Evolutionary conservation across 2,329 filamentous ascomycete species (phyloP).

Genomic region (Cercospora sp.): DNA sequence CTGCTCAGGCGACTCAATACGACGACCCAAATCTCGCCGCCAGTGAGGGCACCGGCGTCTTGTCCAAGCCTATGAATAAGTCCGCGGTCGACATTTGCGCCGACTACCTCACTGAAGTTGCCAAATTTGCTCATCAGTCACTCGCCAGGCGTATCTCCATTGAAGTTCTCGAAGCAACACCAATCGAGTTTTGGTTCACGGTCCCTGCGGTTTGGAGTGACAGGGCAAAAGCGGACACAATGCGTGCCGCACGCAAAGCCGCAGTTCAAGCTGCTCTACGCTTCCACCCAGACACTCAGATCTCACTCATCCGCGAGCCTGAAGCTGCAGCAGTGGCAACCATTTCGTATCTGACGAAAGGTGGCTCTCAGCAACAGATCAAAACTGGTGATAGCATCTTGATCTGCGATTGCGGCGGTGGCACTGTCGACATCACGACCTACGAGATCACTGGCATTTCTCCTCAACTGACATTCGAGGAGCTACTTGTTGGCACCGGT

Average conservation of each 20-base stretch:
- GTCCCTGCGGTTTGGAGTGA: constrained; percentile 81
- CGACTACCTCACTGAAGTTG: constrained; percentile 16
- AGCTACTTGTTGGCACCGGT: constrained; percentile 16
- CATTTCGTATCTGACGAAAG: not conserved
- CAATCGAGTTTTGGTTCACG: constrained; percentile 74
- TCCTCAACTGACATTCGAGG: constrained; percentile 14
- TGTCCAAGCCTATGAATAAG: constrained; percentile 6
- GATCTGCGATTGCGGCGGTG: constrained; percentile 22
- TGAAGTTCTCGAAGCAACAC: constrained; percentile 52
- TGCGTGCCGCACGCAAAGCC: constrained; percentile 70
- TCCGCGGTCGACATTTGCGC: constrained; percentile 16
- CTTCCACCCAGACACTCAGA: constrained; percentile 18
- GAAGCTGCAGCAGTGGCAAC: constrained; percentile 67
- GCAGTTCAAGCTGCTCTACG: constrained; percentile 71
- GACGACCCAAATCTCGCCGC: constrained; percentile 15
- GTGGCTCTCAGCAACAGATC: constrained; percentile 7
- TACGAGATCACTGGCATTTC: constrained; percentile 13
- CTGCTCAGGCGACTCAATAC: constrained; percentile 7
- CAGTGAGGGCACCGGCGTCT: constrained; percentile 15
- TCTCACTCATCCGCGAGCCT: constrained; percentile 68
- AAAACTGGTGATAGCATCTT: constrained; percentile 16
- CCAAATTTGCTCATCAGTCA: not conserved
- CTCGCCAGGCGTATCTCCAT: not conserved
- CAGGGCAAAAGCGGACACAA: constrained; percentile 73
- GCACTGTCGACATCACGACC: constrained; percentile 22